Percentiles rank a stretch among this genome's conserved stretches.
phyloP scores from a whole-genome alignment of 495 filamentous ascomycete species.

The Tuber calosporum region DNA sequence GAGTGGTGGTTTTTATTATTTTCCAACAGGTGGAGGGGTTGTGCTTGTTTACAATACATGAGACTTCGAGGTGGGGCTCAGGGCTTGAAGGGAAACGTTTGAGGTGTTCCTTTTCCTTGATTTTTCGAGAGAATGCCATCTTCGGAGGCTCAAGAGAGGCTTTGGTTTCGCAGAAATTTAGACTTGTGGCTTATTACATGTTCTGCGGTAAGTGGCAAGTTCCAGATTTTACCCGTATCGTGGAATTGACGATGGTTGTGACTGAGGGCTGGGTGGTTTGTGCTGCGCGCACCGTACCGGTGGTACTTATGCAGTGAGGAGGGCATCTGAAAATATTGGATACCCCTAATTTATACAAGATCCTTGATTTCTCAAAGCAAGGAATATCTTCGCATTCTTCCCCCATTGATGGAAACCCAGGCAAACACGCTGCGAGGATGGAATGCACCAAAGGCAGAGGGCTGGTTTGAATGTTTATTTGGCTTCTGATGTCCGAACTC shows the following conservation, averaged over 20 bases:
- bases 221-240: background rate
- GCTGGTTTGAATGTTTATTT: background rate
- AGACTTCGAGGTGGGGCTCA: background rate
- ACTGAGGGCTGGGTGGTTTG: background rate
- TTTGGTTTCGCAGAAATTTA: background rate
- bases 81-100: background rate
- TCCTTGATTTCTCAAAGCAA: background rate
- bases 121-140: background rate
- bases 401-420: background rate
- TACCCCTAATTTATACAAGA: background rate
- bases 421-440: background rate
- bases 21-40: background rate
- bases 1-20: background rate
- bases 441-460: background rate
- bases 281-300: background rate
- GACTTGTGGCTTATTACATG: background rate
- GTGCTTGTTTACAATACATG: background rate
- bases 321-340: conserved; percentile 2
- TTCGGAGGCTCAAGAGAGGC: background rate
- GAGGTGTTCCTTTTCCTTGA: background rate
- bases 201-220: background rate
- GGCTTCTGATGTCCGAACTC: background rate
- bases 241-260: background rate
- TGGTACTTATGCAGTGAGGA: background rate
- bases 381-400: background rate